A percentile compares a stretch with the other conserved stretches of the same genome.
phyloP scores from a whole-genome alignment of 2,329 filamentous ascomycete genomes.

The Botrytis deweyae region DNA sequence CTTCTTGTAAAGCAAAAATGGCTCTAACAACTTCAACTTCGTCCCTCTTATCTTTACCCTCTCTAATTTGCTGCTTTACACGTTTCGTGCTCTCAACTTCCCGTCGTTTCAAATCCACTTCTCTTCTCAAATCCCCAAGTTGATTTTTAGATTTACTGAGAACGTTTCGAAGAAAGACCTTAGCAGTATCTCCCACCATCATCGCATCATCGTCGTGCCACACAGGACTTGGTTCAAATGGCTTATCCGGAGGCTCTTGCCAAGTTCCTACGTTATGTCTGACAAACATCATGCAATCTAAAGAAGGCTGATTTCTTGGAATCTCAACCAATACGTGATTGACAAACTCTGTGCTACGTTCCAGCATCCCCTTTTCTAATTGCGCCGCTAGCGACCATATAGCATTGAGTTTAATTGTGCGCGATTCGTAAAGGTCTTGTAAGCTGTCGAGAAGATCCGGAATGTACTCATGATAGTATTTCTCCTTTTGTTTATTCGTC shows the following conservation, averaged over 20 bases:
- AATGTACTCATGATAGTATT: conserved; percentile 95
- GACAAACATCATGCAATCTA: conserved; percentile 98
- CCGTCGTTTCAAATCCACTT: conserved; percentile 80
- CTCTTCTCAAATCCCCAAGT: conserved; percentile 73
- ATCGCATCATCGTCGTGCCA: conserved; percentile 94
- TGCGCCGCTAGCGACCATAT: conserved; percentile 80
- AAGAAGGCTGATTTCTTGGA: conserved; percentile 77
- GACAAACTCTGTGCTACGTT: conserved; percentile 69
- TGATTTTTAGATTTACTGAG: conserved; percentile 87
- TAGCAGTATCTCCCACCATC: conserved; percentile 81
- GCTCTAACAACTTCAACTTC: conserved; percentile 81
- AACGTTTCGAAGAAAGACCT: conserved; percentile 87
- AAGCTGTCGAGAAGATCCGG: conserved; percentile 90
- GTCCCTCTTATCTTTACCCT: conserved; percentile 84
- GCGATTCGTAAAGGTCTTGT: conserved; percentile 90
- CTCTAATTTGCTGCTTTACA: conserved; percentile 71
- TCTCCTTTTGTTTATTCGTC: conserved; percentile 95
- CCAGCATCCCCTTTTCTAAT: conserved; percentile 77
- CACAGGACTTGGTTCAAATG: conserved; percentile 90
- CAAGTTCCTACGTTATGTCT: conserved; percentile 82
- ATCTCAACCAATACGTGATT: conserved; percentile 77
- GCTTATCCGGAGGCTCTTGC: conserved; percentile 80
- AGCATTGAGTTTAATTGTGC: conserved; percentile 77
- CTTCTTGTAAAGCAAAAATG: conserved; percentile 82
- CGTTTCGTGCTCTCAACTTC: conserved; percentile 79